Percentiles rank a stretch among this genome's conserved stretches.
Evolutionary conservation across 768 basidiomycete species (phyloP).

Genomic region (Rhodocollybia butyracea): DNA sequence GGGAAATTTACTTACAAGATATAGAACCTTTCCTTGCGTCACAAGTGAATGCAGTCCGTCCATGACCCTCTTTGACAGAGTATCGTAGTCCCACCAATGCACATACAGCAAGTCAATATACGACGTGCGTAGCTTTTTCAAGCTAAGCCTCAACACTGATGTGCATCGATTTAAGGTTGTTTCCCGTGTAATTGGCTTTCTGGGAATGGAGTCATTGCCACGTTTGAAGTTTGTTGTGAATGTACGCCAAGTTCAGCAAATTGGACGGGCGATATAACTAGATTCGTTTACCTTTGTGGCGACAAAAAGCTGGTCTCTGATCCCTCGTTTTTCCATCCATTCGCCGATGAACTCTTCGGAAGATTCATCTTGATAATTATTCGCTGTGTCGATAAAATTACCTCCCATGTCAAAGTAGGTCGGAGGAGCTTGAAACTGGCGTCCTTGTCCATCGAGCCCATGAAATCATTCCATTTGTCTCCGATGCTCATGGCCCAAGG

Average conservation of each 20-base stretch:
- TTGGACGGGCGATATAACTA: not conserved
- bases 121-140: slow-evolving; percentile 38
- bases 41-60: slow-evolving; percentile 45
- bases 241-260: slow-evolving; percentile 5
- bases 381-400: slow-evolving; percentile 49
- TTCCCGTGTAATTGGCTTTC: slow-evolving; percentile 43
- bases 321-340: slow-evolving; percentile 44
- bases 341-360: slow-evolving; percentile 54
- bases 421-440: slow-evolving; percentile 44
- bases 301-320: slow-evolving; percentile 47
- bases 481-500: slow-evolving; percentile 44
- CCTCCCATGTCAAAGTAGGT: slow-evolving; percentile 42
- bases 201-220: slow-evolving; percentile 21
- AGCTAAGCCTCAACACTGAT: slow-evolving; percentile 31
- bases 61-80: slow-evolving; percentile 43
- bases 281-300: slow-evolving; percentile 35
- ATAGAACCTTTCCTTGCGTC: slow-evolving; percentile 39
- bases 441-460: slow-evolving; percentile 39
- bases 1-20: slow-evolving; percentile 16
- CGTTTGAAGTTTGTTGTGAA: slow-evolving; percentile 30
- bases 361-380: slow-evolving; percentile 50
- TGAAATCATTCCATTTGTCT: slow-evolving; percentile 27
- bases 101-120: slow-evolving; percentile 46
- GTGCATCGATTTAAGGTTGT: slow-evolving; percentile 40
- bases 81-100: slow-evolving; percentile 44